Evolutionary conservation across 2,329 filamentous ascomycete genomes (phyloP).

Genomic region (Tolypocladium guangdongense): DNA sequence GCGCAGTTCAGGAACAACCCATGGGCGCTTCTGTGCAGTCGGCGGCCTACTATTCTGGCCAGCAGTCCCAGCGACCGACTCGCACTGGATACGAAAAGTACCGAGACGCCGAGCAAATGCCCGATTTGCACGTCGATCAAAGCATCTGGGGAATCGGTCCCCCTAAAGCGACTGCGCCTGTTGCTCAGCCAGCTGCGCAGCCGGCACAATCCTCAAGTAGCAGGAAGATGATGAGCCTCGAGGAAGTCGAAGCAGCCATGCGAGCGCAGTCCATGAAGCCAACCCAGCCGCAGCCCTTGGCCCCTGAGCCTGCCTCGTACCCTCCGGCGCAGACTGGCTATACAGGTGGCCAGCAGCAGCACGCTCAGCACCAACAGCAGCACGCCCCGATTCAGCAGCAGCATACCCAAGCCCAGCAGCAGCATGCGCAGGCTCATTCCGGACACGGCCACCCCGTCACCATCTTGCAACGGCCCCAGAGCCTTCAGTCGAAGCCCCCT

Average conservation of each 20-base stretch:
- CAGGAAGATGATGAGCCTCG: conserved; percentile 85
- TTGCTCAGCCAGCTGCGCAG: conserved; percentile 13
- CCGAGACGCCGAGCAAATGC: conserved; percentile 69
- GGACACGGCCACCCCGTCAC: conserved; percentile 38
- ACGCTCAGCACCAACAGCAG: conserved; percentile 6
- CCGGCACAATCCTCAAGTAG: conserved; percentile 20
- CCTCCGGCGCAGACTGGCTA: conserved; percentile 15
- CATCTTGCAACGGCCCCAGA: conserved; percentile 44
- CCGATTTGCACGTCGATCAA: conserved; percentile 84
- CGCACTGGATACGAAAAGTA: conserved; percentile 89
- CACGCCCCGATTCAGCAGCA: conserved; percentile 14
- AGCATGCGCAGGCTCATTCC: conserved; percentile 18
- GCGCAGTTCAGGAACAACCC: conserved; percentile 22
- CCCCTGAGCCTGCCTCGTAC: conserved; percentile 19
- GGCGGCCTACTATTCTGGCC: conserved; percentile 24
- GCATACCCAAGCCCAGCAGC: conserved; percentile 14
- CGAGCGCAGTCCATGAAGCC: conserved; percentile 53
- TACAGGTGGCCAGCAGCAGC: conserved; percentile 8
- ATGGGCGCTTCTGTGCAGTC: conserved; percentile 17
- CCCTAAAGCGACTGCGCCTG: conserved; percentile 27
- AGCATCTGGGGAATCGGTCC: conserved; percentile 80
- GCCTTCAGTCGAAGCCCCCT: conserved; percentile 28
- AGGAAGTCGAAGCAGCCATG: conserved; percentile 95
- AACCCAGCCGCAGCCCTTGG: conserved; percentile 20
- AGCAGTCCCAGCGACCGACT: conserved; percentile 43